Percentiles rank a stretch among this genome's conserved stretches.
Conservation (phyloP, 176 grass and related monocot genomes). For the Musa acuminata region DNA sequence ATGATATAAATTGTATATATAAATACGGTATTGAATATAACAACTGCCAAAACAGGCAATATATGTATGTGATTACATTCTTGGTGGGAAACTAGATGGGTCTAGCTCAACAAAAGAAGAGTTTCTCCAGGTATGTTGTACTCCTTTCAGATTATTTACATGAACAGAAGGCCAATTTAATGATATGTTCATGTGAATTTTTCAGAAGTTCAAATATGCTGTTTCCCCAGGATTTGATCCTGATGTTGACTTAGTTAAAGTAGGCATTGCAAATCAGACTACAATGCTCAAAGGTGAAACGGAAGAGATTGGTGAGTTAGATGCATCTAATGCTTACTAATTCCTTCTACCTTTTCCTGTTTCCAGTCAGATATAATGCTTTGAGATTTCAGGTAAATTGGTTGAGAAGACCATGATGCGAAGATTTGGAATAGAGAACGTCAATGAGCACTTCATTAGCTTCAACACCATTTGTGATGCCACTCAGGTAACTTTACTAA, state of each 20-base stretch:
- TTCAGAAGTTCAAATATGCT: constrained; percentile 92
- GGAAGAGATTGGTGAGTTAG: constrained; percentile 73
- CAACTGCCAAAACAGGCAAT: constrained; percentile 38
- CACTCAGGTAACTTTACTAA: constrained; percentile 59
- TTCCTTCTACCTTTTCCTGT: background rate
- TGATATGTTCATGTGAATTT: background rate
- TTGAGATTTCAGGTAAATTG: constrained; percentile 55
- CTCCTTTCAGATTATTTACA: constrained; percentile 17
- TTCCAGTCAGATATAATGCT: background rate
- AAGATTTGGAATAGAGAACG: constrained; percentile 71
- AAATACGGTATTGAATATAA: background rate
- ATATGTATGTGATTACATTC: constrained; percentile 93
- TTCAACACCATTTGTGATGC: constrained; percentile 99
- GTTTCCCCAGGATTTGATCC: constrained; percentile 90
- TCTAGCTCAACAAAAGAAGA: constrained; percentile 87
- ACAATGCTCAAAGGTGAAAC: constrained; percentile 99
- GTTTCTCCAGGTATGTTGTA: constrained; percentile 56
- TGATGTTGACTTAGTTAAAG: constrained; percentile 72
- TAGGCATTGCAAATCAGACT: constrained; percentile 99
- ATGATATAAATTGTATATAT: constrained; percentile 1
- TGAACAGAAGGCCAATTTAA: background rate
- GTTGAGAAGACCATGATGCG: constrained; percentile 92
- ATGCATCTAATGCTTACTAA: background rate
- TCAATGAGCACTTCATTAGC: constrained; percentile 75
- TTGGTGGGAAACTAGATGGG: constrained; percentile 82